These are phyloP conservation scores for Nakazawaea holstii DNA, from an alignment of 805 yeast genomes.

Conservation along the genomic window DNA sequence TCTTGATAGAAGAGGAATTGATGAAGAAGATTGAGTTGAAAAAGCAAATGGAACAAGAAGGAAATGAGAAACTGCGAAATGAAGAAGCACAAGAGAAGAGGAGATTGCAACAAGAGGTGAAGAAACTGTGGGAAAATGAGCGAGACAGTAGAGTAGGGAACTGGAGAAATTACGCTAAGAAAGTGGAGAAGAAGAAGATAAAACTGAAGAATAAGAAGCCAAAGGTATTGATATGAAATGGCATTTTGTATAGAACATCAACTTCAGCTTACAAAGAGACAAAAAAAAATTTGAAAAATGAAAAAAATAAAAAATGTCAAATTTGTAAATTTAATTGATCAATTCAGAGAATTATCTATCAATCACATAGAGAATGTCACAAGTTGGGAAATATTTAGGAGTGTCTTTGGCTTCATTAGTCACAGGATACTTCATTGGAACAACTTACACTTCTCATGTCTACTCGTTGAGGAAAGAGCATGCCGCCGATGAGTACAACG, in stretches of 20 bases:
- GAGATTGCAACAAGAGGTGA: conserved; percentile 30
- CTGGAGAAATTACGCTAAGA: conserved; percentile 50
- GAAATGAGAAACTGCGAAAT: conserved; percentile 27
- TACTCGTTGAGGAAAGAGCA: neutral
- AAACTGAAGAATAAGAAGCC: conserved; percentile 27
- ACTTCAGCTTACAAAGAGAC: conserved; percentile 3
- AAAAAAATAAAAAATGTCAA: neutral
- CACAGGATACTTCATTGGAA: neutral
- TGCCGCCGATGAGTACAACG: conserved; percentile 21
- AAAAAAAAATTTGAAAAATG: neutral
- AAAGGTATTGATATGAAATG: conserved; percentile 33
- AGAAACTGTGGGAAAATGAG: conserved; percentile 54
- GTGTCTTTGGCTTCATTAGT: neutral
- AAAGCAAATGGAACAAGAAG: conserved; percentile 35
- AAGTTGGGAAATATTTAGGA: neutral
- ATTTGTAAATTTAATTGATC: neutral
- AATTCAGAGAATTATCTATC: no score
- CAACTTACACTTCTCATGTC: neutral
- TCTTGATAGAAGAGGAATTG: conserved; percentile 41
- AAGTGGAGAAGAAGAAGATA: conserved; percentile 40
- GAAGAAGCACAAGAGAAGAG: conserved; percentile 26
- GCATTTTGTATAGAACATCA: conserved; percentile 3
- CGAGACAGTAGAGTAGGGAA: conserved; percentile 51
- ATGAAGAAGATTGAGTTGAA: conserved; percentile 36
- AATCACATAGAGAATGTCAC: neutral